Evolutionary conservation across 176 grass and related monocot genomes (phyloP).

Genomic region (Puya raimondii): DNA sequence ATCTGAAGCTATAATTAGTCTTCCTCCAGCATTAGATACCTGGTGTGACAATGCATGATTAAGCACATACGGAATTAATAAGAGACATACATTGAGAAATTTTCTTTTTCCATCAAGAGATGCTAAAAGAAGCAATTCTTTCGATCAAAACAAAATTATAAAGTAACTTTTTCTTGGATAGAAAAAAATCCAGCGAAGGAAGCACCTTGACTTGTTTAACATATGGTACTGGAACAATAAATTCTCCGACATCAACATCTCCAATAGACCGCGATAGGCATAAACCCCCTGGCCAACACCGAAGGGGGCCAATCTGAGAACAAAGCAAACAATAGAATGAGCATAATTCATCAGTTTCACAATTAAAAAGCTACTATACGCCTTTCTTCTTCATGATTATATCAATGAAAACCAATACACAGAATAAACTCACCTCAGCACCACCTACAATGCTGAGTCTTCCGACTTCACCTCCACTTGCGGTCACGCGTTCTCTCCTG

Average conservation of each 20-base stretch:
- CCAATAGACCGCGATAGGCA: slow-evolving; percentile 94
- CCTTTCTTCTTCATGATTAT: not conserved
- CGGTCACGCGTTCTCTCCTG: slow-evolving; percentile 93
- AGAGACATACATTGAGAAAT: slow-evolving; percentile 2
- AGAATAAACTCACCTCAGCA: slow-evolving; percentile 56
- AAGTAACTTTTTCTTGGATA: no score
- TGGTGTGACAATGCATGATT: slow-evolving; percentile 16
- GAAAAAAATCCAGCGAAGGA: not conserved
- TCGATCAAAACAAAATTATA: not conserved
- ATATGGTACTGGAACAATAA: slow-evolving; percentile 90
- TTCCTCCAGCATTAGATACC: slow-evolving; percentile 81
- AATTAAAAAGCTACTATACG: not conserved
- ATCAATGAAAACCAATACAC: slow-evolving; percentile 10
- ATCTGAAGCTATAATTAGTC: slow-evolving; percentile 95
- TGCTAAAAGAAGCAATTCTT: not conserved
- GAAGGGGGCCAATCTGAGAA: slow-evolving; percentile 79
- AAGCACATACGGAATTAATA: not conserved
- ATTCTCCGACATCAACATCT: slow-evolving; percentile 95
- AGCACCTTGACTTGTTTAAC: slow-evolving; percentile 97
- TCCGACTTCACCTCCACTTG: slow-evolving; percentile 97
- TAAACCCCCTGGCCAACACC: slow-evolving; percentile 92
- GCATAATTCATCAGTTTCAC: not conserved
- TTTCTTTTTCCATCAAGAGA: not conserved
- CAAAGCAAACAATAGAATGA: slow-evolving; percentile 11
- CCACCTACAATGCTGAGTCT: slow-evolving; percentile 91